Evolutionary conservation across 176 grass and related monocot genomes (phyloP), one percentile per base, ranked within the genome.

Genomic region (Coix lacrymajobi): DNA sequence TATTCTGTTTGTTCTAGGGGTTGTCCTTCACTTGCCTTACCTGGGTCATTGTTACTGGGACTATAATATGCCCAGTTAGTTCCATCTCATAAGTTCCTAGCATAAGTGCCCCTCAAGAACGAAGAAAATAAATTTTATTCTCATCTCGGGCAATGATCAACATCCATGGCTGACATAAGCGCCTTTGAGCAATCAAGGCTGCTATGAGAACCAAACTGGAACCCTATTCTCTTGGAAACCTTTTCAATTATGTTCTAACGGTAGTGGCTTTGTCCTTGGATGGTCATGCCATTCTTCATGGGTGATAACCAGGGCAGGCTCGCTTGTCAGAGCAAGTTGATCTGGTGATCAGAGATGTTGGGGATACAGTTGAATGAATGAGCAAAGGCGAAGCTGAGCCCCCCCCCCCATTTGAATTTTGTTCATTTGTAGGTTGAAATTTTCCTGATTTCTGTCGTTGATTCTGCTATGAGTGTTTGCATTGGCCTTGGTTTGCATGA

Each of bases 251-350:
- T n/a, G 52, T 39, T 5, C 58, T 73, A 45, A 22, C 0, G 7
- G 20, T n/a, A 10, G 46, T 84, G 58, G 45, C 0, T 73, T 16
- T 88, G 38, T 39, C 38, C 80, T 79, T 62, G 88, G 88, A 86
- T 24, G 84, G 73, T 88, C 84, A 67, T 64, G 16, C n/a, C 82
- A 60, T 54, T 25, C 8, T 57, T 69, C 10, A 76, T 7, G 17
- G 75, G 31, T 72, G 73, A 78, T 81, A 86, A 86, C 79, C 84
- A 46, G 14, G 44, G 4, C 14, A 46, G 14, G 14, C 16, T 14
- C 44, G 2, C 44, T 46, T 46, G 3, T 46, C 14, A 16, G 44
- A 3, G 16, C 44, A 46, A 46, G 44, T 46, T 46, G 3, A 46
- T 46, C 13, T 16, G 4, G 44, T 45, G 13, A 16, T 16, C 15